Evolutionary conservation across 805 yeast genomes (phyloP).

Genomic region (Pichia phayaonensis): DNA sequence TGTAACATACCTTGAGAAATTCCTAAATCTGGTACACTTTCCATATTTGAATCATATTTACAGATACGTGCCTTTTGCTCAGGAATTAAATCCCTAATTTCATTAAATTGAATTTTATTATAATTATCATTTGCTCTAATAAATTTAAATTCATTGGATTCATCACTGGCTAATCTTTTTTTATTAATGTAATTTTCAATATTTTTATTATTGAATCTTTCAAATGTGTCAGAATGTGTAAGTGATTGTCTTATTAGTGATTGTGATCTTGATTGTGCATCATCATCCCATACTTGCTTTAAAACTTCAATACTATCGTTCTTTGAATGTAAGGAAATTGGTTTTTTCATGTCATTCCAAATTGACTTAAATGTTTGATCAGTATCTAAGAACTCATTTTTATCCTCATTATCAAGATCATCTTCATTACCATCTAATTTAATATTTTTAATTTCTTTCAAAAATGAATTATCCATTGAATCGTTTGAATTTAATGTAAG

Average conservation of each 20-base stretch:
- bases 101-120: background rate
- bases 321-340: background rate
- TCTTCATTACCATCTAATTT: slow-evolving; percentile 9
- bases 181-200: slow-evolving; percentile 25
- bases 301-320: slow-evolving; percentile 15
- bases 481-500: background rate
- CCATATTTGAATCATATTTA: slow-evolving; percentile 3
- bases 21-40: slow-evolving; percentile 24
- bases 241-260: background rate
- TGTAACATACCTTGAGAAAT: slow-evolving; percentile 19
- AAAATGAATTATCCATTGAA: slow-evolving; percentile 31
- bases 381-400: background rate
- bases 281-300: slow-evolving; percentile 21
- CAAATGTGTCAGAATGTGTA: slow-evolving; percentile 8
- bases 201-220: slow-evolving; percentile 14
- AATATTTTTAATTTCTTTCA: slow-evolving; percentile 35
- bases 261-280: background rate
- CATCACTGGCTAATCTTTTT: slow-evolving; percentile 27
- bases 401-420: background rate
- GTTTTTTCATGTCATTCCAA: background rate
- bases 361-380: background rate
- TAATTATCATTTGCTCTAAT: background rate
- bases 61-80: slow-evolving; percentile 20
- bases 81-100: slow-evolving; percentile 5
- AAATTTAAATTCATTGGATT: slow-evolving; percentile 11